Base-by-base conservation (phyloP, 257 asterid genomes). In the Gardenia jasminoides region DNA sequence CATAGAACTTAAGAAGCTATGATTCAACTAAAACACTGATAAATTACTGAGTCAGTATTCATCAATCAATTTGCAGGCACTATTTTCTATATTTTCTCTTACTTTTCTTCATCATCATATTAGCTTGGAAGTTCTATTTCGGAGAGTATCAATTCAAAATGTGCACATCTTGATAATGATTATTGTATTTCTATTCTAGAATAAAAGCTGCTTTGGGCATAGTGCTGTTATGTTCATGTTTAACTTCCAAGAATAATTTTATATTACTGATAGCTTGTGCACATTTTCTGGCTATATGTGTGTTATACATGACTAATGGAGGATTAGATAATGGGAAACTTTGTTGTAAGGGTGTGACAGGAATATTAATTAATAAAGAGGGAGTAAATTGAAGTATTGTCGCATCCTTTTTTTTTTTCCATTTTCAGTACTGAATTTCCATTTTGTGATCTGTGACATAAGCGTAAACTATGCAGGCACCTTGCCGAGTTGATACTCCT, bases 401-500 rank as follows among this genome's bases (percentile, higher is more conserved):
- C 19, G 13, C 36, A 47, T 70, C 62, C 31, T 61, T n/a, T n/a
- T n/a, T n/a, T n/a, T n/a, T n/a, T n/a, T n/a, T n/a, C 13, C 67
- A 2, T n/a, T 24, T 8, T 61, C 30, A 61, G 16, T 39, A 44
- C 46, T 67, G 61, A 36, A 36, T 67, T 78, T 77, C 69, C 59
- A 76, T 31, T 70, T 46, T 72, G 24, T 43, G 13, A 36, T 77
- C 64, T 77, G 61, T 79, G 20, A 39, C 36, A 31, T 61, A 67
- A n/a, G 76, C 41, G 47, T 64, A 56, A 65, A 80, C 82, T 81
- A 69, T 81, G 19, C 50, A 94, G 99, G 99, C 97, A 65, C 97
- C 99, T 83, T 86, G 86, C 83, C 91, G 93, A 36, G 93, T 93
- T 76, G 94, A 95, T 84, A 89, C 98, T 7, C 93, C 96, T 19